Evolutionary conservation across 371 early-diverging fungal species (phyloP).

Genomic region (Parasitella parasitica): DNA sequence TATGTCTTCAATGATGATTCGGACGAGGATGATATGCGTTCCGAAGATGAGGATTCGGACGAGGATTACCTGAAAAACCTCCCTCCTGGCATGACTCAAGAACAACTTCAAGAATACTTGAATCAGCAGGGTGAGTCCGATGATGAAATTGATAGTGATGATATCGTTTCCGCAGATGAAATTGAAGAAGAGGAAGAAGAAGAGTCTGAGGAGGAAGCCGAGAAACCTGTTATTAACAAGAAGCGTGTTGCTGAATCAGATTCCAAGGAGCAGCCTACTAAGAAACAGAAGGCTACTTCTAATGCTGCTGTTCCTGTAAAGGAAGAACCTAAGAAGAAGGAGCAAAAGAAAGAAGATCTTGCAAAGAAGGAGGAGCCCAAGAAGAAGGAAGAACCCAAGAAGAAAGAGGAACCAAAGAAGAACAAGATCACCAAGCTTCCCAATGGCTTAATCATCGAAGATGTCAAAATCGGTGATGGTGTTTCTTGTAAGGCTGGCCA

Average conservation of each 20-base stretch:
- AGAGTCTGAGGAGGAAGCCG: constrained; percentile 36
- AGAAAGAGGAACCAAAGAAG: constrained; percentile 36
- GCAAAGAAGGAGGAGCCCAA: constrained; percentile 36
- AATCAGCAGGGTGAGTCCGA: constrained; percentile 36
- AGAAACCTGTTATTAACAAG: constrained; percentile 38
- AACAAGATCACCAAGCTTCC: constrained; percentile 53
- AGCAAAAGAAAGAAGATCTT: constrained; percentile 29
- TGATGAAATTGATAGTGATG: constrained; percentile 36
- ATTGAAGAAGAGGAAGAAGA: constrained; percentile 29
- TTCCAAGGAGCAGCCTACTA: constrained; percentile 29
- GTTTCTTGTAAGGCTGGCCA: constrained; percentile 77
- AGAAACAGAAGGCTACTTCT: constrained; percentile 38
- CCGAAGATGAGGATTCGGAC: constrained; percentile 34
- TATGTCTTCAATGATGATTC: constrained; percentile 48
- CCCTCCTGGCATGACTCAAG: constrained; percentile 4
- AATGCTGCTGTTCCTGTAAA: constrained; percentile 35
- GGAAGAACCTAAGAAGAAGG: constrained; percentile 44
- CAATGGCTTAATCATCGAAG: constrained; percentile 82
- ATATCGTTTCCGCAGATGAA: constrained; percentile 43
- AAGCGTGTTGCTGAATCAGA: constrained; percentile 35
- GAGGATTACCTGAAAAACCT: constrained; percentile 33
- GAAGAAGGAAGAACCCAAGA: constrained; percentile 49
- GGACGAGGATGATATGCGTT: constrained; percentile 35
- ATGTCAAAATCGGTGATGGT: constrained; percentile 77
- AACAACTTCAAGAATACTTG: constrained; percentile 11